Evolutionary conservation across 83 land plant species (phyloP).

Genomic region (Thuja plicata): DNA sequence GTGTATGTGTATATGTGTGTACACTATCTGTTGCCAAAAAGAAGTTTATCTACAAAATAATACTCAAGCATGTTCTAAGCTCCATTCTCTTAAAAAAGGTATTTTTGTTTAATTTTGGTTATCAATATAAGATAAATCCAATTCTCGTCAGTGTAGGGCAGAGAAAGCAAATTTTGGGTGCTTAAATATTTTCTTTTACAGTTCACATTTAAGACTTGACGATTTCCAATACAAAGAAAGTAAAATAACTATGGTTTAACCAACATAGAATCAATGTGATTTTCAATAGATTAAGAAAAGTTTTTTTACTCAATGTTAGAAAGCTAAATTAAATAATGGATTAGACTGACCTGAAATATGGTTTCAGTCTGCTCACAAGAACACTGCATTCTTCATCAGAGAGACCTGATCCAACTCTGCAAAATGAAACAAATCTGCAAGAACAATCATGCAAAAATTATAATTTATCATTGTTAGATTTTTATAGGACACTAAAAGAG

Average conservation of each 20-base stretch:
- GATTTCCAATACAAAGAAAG: too few species aligned
- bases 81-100: background rate
- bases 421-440: constrained; percentile 87
- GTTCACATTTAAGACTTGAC: background rate
- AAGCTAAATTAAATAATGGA: background rate
- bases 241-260: background rate
- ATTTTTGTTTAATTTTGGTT: background rate
- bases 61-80: background rate
- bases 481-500: background rate
- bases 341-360: constrained; percentile 67
- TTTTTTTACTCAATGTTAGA: background rate
- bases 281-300: background rate
- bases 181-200: background rate
- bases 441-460: background rate
- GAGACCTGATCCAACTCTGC: constrained; percentile 94
- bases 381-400: constrained; percentile 84
- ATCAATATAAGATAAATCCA: background rate
- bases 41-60: background rate
- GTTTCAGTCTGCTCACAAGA: constrained; percentile 78
- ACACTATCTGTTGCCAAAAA: background rate
- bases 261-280: background rate
- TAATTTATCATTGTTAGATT: background rate
- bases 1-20: too few species aligned
- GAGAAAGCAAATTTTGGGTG: background rate
- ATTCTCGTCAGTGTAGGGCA: background rate